Percentiles rank a stretch among this genome's conserved stretches.
phyloP scores from a whole-genome alignment of 129 eudicot species.

The Artemisia annua region DNA sequence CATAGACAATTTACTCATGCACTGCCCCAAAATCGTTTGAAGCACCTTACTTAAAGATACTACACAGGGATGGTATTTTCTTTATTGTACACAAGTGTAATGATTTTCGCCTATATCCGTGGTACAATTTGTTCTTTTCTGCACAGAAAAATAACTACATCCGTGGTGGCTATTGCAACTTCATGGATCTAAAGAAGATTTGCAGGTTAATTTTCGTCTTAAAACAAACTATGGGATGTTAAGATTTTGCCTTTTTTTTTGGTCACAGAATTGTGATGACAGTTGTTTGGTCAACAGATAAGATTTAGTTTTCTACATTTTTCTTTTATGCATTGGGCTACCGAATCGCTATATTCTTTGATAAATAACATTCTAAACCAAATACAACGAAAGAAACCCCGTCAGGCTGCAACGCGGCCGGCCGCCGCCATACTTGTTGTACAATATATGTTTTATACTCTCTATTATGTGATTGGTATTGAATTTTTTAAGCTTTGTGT shows the following conservation, averaged over 20 bases:
- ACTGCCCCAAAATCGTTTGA: background rate
- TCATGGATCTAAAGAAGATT: slow-evolving; percentile 55
- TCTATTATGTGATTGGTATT: too few relatives aligned
- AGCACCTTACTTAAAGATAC: slow-evolving; percentile 5
- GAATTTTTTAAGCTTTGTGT: too few relatives aligned
- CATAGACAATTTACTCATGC: too few relatives aligned
- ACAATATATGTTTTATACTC: too few relatives aligned
- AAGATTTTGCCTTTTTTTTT: background rate
- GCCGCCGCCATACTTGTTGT: too few relatives aligned
- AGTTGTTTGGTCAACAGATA: slow-evolving; percentile 68
- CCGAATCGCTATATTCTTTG: too few relatives aligned
- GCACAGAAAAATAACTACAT: background rate
- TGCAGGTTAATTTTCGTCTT: slow-evolving; percentile 45
- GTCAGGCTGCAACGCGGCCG: too few relatives aligned
- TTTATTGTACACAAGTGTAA: too few relatives aligned
- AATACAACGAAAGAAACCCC: too few relatives aligned
- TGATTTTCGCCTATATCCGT: background rate
- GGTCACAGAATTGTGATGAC: slow-evolving; percentile 67
- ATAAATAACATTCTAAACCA: too few relatives aligned
- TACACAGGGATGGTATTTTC: background rate
- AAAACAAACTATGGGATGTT: background rate
- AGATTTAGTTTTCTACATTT: background rate
- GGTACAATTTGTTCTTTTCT: too few relatives aligned
- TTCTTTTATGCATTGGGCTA: too few relatives aligned
- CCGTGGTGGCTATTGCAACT: slow-evolving; percentile 20